phyloP scores from a whole-genome alignment of 2,329 filamentous ascomycete genomes.

The Aphanoascus verrucosus region DNA sequence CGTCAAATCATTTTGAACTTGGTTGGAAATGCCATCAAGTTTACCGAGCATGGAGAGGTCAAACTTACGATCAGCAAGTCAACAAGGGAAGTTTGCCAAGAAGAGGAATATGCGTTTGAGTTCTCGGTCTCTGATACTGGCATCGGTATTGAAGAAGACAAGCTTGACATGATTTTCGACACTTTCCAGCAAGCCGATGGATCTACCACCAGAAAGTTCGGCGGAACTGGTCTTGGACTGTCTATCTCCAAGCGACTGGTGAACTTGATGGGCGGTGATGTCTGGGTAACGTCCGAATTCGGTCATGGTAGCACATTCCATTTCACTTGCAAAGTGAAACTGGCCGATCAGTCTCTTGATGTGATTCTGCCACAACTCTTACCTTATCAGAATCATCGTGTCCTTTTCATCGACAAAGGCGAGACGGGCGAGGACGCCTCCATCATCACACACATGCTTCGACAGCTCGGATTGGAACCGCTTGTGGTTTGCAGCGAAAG shows the following conservation, averaged over 20 bases:
- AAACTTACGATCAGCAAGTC: slow-evolving; percentile 79
- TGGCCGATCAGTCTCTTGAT: slow-evolving; percentile 66
- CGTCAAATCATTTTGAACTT: slow-evolving; percentile 95
- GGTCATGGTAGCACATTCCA: slow-evolving; percentile 89
- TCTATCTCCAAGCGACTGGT: slow-evolving; percentile 94
- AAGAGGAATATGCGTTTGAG: slow-evolving; percentile 82
- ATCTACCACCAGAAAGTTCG: slow-evolving; percentile 91
- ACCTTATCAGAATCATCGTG: slow-evolving; percentile 85
- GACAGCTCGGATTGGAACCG: slow-evolving; percentile 66
- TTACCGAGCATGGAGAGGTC: slow-evolving; percentile 93
- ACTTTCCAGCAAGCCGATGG: slow-evolving; percentile 98
- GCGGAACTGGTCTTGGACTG: slow-evolving; percentile 82
- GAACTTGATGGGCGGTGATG: slow-evolving; percentile 89
- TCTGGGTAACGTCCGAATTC: slow-evolving; percentile 90
- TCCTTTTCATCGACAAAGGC: slow-evolving; percentile 89
- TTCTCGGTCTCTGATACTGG: slow-evolving; percentile 94
- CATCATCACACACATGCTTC: slow-evolving; percentile 69
- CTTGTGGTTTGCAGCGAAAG: slow-evolving; percentile 70
- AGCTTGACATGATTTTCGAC: slow-evolving; percentile 94
- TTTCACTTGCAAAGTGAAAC: slow-evolving; percentile 85
- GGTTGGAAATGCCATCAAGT: slow-evolving; percentile 97
- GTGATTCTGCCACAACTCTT: slow-evolving; percentile 65
- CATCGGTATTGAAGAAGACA: slow-evolving; percentile 91
- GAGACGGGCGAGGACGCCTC: slow-evolving; percentile 55
- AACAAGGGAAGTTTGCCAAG: slow-evolving; percentile 52